These are phyloP conservation scores for Fusarium redolens DNA, from an alignment of 2,329 filamentous ascomycete genomes.

Conservation along the genomic window DNA sequence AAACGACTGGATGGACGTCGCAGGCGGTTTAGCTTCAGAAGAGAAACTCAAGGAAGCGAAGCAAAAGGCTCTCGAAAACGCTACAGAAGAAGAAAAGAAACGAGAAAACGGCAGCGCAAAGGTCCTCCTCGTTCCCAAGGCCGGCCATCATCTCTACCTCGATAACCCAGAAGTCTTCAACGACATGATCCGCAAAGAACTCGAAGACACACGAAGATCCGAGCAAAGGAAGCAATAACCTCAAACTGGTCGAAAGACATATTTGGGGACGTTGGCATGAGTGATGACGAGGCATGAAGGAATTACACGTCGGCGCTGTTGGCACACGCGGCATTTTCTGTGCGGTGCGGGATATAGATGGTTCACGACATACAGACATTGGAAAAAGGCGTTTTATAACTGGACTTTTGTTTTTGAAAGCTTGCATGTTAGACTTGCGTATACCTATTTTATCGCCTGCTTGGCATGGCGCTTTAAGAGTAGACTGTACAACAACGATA, in stretches of 20 bases:
- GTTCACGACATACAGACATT: constrained; percentile 26
- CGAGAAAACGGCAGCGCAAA: constrained; percentile 83
- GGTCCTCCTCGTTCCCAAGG: constrained; percentile 78
- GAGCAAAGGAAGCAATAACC: constrained; percentile 45
- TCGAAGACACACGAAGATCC: constrained; percentile 60
- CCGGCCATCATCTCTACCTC: constrained; percentile 70
- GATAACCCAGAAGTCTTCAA: constrained; percentile 71
- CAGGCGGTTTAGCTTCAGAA: constrained; percentile 82
- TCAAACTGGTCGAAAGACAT: neutral
- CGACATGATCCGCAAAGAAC: constrained; percentile 61
- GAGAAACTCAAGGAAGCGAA: constrained; percentile 80
- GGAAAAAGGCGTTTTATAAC: constrained; percentile 30
- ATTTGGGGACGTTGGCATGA: neutral
- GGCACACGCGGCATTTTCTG: constrained; percentile 14
- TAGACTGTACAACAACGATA: constrained; percentile 29
- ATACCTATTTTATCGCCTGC: constrained; percentile 33
- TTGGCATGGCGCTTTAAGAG: constrained; percentile 7
- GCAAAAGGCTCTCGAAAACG: constrained; percentile 67
- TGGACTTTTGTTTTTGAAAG: neutral
- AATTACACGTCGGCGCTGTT: constrained; percentile 35
- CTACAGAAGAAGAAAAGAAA: constrained; percentile 73
- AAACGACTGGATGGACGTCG: constrained; percentile 98
- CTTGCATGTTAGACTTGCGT: constrained; percentile 31
- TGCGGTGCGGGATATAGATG: constrained; percentile 19
- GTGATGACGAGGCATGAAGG: neutral